These are phyloP conservation scores for Torulaspora maleeae DNA, from an alignment of 805 yeast genomes.

Conservation along the genomic window DNA sequence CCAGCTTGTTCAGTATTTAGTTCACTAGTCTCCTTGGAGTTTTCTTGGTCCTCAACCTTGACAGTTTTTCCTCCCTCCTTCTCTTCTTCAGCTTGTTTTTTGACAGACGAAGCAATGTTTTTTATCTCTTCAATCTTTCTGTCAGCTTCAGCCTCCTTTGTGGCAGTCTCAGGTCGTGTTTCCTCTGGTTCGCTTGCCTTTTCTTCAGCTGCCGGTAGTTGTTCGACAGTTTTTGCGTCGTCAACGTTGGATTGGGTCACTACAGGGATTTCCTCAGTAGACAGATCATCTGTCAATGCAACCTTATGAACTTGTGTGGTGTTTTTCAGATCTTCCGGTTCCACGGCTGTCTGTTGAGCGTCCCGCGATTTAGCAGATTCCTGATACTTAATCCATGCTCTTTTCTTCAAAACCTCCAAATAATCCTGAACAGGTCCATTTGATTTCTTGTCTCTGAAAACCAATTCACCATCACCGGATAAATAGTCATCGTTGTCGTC, in stretches of 20 bases:
- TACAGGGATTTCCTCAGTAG: slow-evolving; percentile 6
- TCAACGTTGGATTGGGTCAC: no score
- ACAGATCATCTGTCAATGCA: slow-evolving; percentile 1
- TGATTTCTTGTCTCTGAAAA: slow-evolving; percentile 56
- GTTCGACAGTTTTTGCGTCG: not conserved
- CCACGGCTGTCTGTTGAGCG: not conserved
- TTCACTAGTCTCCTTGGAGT: not conserved
- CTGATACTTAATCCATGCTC: slow-evolving; percentile 26
- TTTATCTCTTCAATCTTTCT: slow-evolving; percentile 12
- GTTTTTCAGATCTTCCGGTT: not conserved
- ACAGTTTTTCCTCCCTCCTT: slow-evolving; percentile 4
- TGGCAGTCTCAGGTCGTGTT: not conserved
- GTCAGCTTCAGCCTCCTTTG: slow-evolving; percentile 16
- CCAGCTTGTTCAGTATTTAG: slow-evolving; percentile 5
- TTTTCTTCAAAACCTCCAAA: slow-evolving; percentile 38
- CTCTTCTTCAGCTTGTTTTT: not conserved
- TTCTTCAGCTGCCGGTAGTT: not conserved
- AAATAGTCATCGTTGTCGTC: slow-evolving; percentile 62
- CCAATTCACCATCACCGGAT: slow-evolving; percentile 69
- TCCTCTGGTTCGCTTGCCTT: not conserved
- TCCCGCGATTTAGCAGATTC: slow-evolving; percentile 11
- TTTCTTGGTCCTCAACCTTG: slow-evolving; percentile 18
- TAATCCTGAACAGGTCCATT: slow-evolving; percentile 44
- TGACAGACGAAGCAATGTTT: not conserved
- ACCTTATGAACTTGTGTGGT: not conserved